phyloP scores from a whole-genome alignment of 2,329 filamentous ascomycete species.

The Arachnomyces sp. region DNA sequence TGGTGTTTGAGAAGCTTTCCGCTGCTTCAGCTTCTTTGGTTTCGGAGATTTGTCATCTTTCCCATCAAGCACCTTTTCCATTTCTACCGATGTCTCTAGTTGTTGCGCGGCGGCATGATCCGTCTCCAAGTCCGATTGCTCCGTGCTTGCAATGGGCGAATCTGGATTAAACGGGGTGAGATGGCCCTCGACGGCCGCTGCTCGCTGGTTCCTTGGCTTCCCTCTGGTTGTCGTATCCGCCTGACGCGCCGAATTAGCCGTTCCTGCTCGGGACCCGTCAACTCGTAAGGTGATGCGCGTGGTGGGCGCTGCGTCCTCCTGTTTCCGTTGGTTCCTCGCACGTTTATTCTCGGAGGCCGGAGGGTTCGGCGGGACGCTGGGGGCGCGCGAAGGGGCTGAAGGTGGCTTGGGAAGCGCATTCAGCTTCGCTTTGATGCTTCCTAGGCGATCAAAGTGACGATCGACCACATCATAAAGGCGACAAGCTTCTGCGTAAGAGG shows the following conservation, averaged over 20 bases:
- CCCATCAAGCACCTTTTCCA: constrained; percentile 4
- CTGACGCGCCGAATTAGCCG: constrained; percentile 16
- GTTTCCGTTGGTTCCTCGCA: constrained; percentile 32
- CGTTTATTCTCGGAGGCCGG: constrained; percentile 39
- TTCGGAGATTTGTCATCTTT: constrained; percentile 15
- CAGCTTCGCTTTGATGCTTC: constrained; percentile 55
- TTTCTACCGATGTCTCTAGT: constrained; percentile 12
- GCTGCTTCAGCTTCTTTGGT: constrained; percentile 37
- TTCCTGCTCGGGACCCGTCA: constrained; percentile 21
- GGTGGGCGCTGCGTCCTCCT: constrained; percentile 23
- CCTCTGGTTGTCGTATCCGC: too few species aligned
- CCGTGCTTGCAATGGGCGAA: constrained; percentile 40
- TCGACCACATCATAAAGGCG: constrained; percentile 52
- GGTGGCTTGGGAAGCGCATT: constrained; percentile 54
- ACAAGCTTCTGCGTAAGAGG: constrained; percentile 49
- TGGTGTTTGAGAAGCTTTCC: constrained; percentile 17
- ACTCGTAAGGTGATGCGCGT: constrained; percentile 37
- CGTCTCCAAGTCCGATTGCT: constrained; percentile 37
- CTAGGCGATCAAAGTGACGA: constrained; percentile 50
- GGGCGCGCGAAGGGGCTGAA: constrained; percentile 41
- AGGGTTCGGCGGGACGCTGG: constrained; percentile 15
- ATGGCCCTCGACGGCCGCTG: constrained; percentile 28
- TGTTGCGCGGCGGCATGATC: constrained; percentile 19
- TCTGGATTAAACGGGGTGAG: constrained; percentile 35
- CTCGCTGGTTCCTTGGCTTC: constrained; percentile 31